Conservation (phyloP, 1,284 basidiomycete genomes). For the Cutaneotrichosporon cavernicola region DNA sequence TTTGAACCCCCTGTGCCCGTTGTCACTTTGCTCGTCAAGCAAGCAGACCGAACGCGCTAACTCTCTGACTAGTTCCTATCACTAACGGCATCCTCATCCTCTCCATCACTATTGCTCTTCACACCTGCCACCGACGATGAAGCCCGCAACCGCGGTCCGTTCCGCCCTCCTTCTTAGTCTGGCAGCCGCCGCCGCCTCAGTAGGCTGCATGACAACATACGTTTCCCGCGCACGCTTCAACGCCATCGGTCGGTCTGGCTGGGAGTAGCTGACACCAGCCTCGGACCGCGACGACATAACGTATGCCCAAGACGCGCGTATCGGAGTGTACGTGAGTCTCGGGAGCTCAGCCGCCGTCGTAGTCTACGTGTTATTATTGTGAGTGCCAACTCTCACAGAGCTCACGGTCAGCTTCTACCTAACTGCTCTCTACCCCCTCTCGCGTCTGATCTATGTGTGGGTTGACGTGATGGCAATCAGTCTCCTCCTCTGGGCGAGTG, state of each 20-base stretch:
- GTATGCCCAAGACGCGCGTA: background rate
- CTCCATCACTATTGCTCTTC: background rate
- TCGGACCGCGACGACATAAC: background rate
- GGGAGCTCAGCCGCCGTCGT: background rate
- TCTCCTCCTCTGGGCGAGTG: background rate
- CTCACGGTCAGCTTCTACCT: background rate
- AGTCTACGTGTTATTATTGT: background rate
- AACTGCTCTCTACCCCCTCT: background rate
- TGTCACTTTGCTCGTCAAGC: too few relatives aligned
- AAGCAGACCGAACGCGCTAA: too few relatives aligned
- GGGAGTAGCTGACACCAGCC: background rate
- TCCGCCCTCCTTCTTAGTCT: background rate
- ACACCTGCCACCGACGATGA: background rate
- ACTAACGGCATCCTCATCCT: background rate
- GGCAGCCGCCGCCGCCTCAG: background rate
- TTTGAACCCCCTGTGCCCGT: too few relatives aligned
- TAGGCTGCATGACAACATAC: background rate
- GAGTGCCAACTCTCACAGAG: background rate
- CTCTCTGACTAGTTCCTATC: too few relatives aligned
- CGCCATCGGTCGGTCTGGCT: background rate
- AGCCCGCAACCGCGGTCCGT: background rate
- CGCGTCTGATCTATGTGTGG: background rate
- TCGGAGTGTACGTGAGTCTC: background rate
- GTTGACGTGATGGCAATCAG: background rate
- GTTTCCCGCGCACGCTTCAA: background rate